A percentile compares a stretch with the other conserved stretches of the same genome.
phyloP scores from a whole-genome alignment of 331 rosid species.

The Acacia pycnantha region DNA sequence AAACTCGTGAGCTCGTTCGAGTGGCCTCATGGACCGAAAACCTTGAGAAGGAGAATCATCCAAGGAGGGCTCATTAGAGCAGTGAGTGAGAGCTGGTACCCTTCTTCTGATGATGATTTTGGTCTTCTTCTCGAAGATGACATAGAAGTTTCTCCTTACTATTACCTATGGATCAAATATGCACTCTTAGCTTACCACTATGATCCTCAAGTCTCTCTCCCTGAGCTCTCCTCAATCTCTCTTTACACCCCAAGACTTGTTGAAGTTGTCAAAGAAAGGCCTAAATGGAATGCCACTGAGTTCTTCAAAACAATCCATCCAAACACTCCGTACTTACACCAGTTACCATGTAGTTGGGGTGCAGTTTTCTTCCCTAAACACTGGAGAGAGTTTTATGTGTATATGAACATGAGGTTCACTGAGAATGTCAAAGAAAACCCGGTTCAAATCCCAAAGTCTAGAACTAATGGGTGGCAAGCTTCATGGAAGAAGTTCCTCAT shows the following conservation, averaged over 20 bases:
- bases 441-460: slow-evolving; percentile 89
- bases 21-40: slow-evolving; percentile 97
- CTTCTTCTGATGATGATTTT: slow-evolving; percentile 79
- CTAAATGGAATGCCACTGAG: slow-evolving; percentile 86
- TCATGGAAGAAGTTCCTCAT: slow-evolving; percentile 97
- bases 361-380: slow-evolving; percentile 98
- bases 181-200: slow-evolving; percentile 86
- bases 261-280: slow-evolving; percentile 95
- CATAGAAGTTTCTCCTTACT: slow-evolving; percentile 93
- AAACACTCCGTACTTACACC: slow-evolving; percentile 93
- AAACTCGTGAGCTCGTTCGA: slow-evolving; percentile 63
- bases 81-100: slow-evolving; percentile 98
- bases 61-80: slow-evolving; percentile 98
- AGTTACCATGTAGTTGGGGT: slow-evolving; percentile 96
- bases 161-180: slow-evolving; percentile 93
- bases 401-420: slow-evolving; percentile 92
- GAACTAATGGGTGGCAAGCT: slow-evolving; percentile 99
- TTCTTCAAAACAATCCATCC: slow-evolving; percentile 78
- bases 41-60: slow-evolving; percentile 81
- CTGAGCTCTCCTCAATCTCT: slow-evolving; percentile 83
- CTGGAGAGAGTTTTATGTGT: slow-evolving; percentile 96
- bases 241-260: slow-evolving; percentile 92
- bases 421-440: slow-evolving; percentile 81
- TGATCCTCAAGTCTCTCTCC: slow-evolving; percentile 86
- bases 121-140: slow-evolving; percentile 94